Base-by-base conservation (phyloP, 2,329 filamentous ascomycete genomes). In the Diaporthe longicolla region DNA sequence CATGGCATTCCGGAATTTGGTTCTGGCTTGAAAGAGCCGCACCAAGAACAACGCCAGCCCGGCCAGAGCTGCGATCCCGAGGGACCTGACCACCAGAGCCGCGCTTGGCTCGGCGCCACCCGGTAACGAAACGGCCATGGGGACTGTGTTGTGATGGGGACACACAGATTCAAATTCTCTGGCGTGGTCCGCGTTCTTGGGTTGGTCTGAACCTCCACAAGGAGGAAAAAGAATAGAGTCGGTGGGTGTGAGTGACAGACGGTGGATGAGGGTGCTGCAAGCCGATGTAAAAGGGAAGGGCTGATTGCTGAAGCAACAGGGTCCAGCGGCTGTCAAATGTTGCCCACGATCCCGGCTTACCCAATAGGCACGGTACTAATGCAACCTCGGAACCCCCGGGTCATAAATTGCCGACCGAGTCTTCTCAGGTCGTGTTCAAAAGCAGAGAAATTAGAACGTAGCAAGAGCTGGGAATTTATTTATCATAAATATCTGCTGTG, bases 21-120 rank as follows among this genome's bases (percentile, higher is more conserved):
- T 78, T 21, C 81, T 79, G 26, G 76, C 74, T 59, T 78, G 77
- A 68, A 79, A 79, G 19, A 82, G 76, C 40, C 77, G 76, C 59
- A 77, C 77, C 65, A 81, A 77, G 74, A 82, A 82, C 32, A 66
- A 37, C 0, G 24, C 63, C 45, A 66, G 63, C 13, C 45, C 63
- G 63, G 63, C 63, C 45, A 66, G 29, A 19, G 63, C 45, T 52
- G 63, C 63, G 32, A 66, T 66, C 29, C 63, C 63, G 9, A 66
- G 45, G 45, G 63, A 66, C 43, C 24, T 66, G 19, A 32, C 21
- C 45, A 52, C 29, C 29, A 66, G 32, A 7, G 45, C 17, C 63
- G 45, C 63, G 32, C 63, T 66, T 15, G 45, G 63, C 45, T 66
- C 63, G 21, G 37, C 15, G 63, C 45, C 63, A 2, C 21, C 45